These are phyloP conservation scores for Trametes versicolor DNA, from an alignment of 1,284 basidiomycete species.

Conservation along the genomic window DNA sequence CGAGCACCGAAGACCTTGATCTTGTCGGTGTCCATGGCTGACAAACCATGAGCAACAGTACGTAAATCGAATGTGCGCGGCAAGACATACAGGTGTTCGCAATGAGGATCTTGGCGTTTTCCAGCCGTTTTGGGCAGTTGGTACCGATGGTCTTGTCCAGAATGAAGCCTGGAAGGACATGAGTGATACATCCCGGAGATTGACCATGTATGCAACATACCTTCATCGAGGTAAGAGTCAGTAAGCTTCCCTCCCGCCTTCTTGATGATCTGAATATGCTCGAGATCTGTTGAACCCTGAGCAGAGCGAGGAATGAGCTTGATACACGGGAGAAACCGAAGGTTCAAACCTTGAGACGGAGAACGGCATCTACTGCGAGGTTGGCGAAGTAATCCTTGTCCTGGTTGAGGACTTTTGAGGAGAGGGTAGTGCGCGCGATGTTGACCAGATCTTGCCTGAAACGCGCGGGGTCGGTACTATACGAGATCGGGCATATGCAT, in stretches of 20 bases:
- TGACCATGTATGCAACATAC: conserved; percentile 49
- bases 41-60: background rate
- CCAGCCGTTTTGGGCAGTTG: conserved; percentile 94
- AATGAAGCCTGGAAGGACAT: conserved; percentile 83
- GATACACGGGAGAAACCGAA: background rate
- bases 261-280: conserved; percentile 99
- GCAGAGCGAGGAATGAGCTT: background rate
- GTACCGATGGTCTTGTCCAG: conserved; percentile 97
- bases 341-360: conserved; percentile 83
- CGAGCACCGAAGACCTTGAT: conserved; percentile 99
- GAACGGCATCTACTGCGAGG: conserved; percentile 96
- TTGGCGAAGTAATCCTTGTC: conserved; percentile 99
- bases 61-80: background rate
- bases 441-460: conserved; percentile 96
- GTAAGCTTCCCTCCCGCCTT: conserved; percentile 99
- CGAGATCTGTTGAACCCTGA: conserved; percentile 94
- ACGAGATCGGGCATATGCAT: background rate
- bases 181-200: background rate
- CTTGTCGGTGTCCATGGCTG: conserved; percentile 99
- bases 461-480: conserved; percentile 73
- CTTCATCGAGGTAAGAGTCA: conserved; percentile 98
- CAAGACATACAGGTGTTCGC: conserved; percentile 88
- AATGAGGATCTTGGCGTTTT: conserved; percentile 97
- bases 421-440: conserved; percentile 96
- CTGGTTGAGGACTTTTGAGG: conserved; percentile 95